Conservation (phyloP, 495 filamentous ascomycete genomes). For the Immersiella caudata region DNA sequence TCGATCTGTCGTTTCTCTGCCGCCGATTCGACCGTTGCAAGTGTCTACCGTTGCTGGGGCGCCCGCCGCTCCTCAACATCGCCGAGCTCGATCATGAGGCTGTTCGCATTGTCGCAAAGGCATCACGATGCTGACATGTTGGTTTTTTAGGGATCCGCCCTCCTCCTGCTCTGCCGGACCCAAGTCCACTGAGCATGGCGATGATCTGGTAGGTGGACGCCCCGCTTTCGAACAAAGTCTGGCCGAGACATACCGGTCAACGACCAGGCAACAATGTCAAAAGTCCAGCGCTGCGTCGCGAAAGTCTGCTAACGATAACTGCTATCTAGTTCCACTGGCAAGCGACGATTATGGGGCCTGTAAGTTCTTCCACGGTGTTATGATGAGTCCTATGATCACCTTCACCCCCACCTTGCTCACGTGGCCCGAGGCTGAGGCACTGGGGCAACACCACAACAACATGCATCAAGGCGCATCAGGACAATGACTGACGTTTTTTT, state of each 20-base stretch:
- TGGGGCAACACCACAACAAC: background rate
- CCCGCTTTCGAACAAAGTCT: conserved; percentile 24
- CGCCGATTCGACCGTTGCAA: conserved; percentile 17
- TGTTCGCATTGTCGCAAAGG: background rate
- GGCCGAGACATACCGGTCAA: conserved; percentile 14
- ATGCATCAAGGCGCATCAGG: background rate
- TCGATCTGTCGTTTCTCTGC: background rate
- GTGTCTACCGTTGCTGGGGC: background rate
- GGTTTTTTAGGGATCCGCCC: conserved; percentile 78
- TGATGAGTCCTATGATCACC: conserved; percentile 6
- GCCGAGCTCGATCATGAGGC: background rate
- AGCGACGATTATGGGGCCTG: conserved; percentile 99
- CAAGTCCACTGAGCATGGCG: conserved; percentile 60
- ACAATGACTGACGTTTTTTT: conserved; percentile 18
- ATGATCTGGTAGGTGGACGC: conserved; percentile 84
- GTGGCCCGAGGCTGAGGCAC: background rate
- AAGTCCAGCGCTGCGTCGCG: background rate
- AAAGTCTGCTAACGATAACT: conserved; percentile 38
- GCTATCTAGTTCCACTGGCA: conserved; percentile 93
- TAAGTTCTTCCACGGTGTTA: conserved; percentile 57
- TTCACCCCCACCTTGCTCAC: conserved; percentile 6
- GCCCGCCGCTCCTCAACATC: background rate
- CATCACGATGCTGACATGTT: conserved; percentile 45
- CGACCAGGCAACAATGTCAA: background rate
- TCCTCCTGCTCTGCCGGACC: conserved; percentile 98